A percentile compares a stretch with the other conserved stretches of the same genome.
Evolutionary conservation across 805 yeast species (phyloP).

Genomic region (Wickerhamomyces hampshirensis): DNA sequence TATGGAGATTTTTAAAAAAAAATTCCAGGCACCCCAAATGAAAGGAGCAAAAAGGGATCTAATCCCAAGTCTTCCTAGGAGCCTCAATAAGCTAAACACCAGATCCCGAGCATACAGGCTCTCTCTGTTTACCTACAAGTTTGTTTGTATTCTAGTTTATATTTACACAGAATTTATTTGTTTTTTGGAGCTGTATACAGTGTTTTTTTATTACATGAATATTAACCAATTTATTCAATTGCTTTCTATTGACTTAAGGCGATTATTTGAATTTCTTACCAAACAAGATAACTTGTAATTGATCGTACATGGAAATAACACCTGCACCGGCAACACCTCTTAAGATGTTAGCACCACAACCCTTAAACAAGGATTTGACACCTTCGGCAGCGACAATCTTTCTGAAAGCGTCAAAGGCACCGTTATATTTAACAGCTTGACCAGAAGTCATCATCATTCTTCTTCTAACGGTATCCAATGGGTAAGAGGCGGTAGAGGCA

Average conservation of each 20-base stretch:
- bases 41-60: no score
- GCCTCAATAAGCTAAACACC: no score
- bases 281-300: slow-evolving; percentile 88
- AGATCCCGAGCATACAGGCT: no score
- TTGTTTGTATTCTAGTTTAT: not conserved
- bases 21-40: no score
- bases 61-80: no score
- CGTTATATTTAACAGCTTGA: slow-evolving; percentile 94
- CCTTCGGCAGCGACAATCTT: slow-evolving; percentile 96
- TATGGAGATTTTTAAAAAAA: no score
- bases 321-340: slow-evolving; percentile 99
- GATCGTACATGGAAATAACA: slow-evolving; percentile 97
- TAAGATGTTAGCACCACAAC: slow-evolving; percentile 99
- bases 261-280: slow-evolving; percentile 98
- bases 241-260: no score
- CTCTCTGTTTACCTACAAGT: not conserved
- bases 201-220: slow-evolving; percentile 15
- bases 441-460: slow-evolving; percentile 99
- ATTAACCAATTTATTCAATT: slow-evolving; percentile 8
- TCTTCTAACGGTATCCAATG: slow-evolving; percentile 99
- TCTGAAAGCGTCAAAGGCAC: slow-evolving; percentile 90
- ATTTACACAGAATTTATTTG: slow-evolving; percentile 1
- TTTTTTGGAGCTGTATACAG: slow-evolving; percentile 5
- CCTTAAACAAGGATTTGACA: slow-evolving; percentile 89
- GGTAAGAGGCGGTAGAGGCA: slow-evolving; percentile 98